These are phyloP conservation scores for Dacryopinax spathularia DNA, from an alignment of 768 basidiomycete genomes.

Conservation along the genomic window DNA sequence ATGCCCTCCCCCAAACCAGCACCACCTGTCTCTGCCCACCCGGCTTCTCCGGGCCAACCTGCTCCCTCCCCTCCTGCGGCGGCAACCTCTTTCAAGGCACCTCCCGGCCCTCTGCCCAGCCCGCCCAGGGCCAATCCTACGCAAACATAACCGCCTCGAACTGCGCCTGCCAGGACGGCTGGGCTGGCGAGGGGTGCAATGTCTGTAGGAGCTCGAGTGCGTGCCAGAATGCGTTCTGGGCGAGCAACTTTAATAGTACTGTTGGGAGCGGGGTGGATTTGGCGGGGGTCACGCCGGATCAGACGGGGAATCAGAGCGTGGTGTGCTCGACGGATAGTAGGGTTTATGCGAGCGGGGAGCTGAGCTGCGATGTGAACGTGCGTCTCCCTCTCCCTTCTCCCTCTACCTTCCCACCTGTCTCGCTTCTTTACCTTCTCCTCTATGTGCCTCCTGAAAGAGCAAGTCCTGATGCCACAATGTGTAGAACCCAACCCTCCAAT, in stretches of 20 bases:
- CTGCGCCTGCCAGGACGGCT: conserved; percentile 60
- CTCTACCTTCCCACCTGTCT: not conserved
- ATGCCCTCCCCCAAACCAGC: conserved; percentile 38
- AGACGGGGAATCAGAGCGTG: conserved; percentile 43
- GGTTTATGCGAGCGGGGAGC: conserved; percentile 66
- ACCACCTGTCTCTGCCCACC: conserved; percentile 60
- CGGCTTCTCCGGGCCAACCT: conserved; percentile 63
- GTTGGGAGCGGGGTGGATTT: conserved; percentile 17
- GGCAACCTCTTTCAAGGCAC: conserved; percentile 68
- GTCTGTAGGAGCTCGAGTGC: conserved; percentile 56
- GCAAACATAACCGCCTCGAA: conserved; percentile 52
- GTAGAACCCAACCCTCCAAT: conserved; percentile 75
- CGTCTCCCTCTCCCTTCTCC: conserved; percentile 20
- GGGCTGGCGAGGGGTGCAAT: conserved; percentile 67
- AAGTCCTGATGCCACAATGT: too few relatives aligned
- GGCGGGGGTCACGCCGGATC: conserved; percentile 8
- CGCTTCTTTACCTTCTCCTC: not conserved
- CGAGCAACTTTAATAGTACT: conserved; percentile 19
- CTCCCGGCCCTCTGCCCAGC: conserved; percentile 37
- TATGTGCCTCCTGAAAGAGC: not conserved
- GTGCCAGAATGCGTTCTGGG: conserved; percentile 49
- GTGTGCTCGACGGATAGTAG: conserved; percentile 54
- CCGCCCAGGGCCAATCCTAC: conserved; percentile 29
- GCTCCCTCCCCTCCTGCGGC: conserved; percentile 58
- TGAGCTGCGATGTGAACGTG: conserved; percentile 75